These are phyloP conservation scores for Sclerotinia sclerotiorum DNA, from an alignment of 2,329 filamentous ascomycete genomes.

Conservation along the genomic window DNA sequence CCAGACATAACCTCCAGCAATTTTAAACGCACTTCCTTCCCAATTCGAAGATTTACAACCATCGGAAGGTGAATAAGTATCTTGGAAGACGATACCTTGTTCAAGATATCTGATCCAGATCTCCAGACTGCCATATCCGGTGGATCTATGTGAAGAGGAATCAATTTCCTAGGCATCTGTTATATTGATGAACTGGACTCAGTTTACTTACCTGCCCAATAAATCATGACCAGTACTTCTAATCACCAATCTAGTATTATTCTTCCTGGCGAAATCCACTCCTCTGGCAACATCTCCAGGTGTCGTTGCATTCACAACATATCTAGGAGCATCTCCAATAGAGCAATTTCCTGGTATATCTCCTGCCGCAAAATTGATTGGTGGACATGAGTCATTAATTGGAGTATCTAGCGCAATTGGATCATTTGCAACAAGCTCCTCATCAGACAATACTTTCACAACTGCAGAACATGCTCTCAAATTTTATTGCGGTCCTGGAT, in stretches of 20 bases:
- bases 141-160: conserved; percentile 28
- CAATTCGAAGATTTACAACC: conserved; percentile 37
- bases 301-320: conserved; percentile 44
- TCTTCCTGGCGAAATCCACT: conserved; percentile 48
- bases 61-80: conserved; percentile 31
- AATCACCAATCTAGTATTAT: conserved; percentile 46
- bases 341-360: conserved; percentile 39
- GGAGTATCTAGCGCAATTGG: conserved; percentile 45
- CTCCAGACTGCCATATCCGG: conserved; percentile 40
- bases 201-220: conserved; percentile 40
- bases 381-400: conserved; percentile 49
- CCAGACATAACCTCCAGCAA: conserved; percentile 42
- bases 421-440: conserved; percentile 43
- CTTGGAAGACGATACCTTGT: conserved; percentile 29
- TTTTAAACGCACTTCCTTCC: conserved; percentile 41
- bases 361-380: conserved; percentile 1
- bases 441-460: conserved; percentile 37
- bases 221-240: conserved; percentile 50
- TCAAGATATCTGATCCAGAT: conserved; percentile 52
- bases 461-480: conserved; percentile 40
- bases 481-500: conserved; percentile 39
- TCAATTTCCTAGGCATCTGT: conserved; percentile 32
- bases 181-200: neutral
- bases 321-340: conserved; percentile 44
- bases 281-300: conserved; percentile 41